A percentile compares a stretch with the other conserved stretches of the same genome.
Conservation (phyloP, 345 rosid genomes). For the Gossypium herbaceum region DNA sequence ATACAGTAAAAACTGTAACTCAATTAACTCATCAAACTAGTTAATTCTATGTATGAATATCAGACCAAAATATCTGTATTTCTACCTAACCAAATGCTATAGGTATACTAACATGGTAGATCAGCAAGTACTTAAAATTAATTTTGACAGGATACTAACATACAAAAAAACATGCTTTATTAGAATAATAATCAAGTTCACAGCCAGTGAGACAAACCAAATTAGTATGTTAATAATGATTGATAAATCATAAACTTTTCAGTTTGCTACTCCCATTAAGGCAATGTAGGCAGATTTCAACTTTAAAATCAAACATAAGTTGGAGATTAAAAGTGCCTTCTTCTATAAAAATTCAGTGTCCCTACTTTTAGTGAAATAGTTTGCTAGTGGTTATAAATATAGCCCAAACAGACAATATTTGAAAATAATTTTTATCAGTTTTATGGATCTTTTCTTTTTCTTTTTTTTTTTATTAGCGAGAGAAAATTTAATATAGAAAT, state of each 20-base stretch:
- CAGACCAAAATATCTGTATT: neutral
- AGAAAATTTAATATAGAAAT: neutral
- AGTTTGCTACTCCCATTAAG: neutral
- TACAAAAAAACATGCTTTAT: neutral
- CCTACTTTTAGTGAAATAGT: neutral
- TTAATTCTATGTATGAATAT: neutral
- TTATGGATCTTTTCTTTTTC: neutral
- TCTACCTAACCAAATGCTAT: neutral
- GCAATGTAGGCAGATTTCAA: neutral
- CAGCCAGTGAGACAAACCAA: neutral
- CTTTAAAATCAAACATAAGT: neutral
- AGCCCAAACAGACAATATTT: neutral
- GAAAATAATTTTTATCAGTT: neutral
- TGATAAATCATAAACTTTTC: neutral
- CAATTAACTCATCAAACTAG: constrained; percentile 2
- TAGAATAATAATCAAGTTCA: neutral
- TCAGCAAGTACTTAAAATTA: neutral
- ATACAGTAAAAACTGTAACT: neutral
- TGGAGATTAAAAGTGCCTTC: neutral
- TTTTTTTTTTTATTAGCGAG: neutral
- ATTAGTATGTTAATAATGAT: neutral
- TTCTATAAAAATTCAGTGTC: neutral
- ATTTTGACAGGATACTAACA: neutral
- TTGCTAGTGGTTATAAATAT: neutral
- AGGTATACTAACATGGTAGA: neutral